These are phyloP conservation scores for Nakazawaea ambrosiae DNA, from an alignment of 805 yeast species.

Conservation along the genomic window DNA sequence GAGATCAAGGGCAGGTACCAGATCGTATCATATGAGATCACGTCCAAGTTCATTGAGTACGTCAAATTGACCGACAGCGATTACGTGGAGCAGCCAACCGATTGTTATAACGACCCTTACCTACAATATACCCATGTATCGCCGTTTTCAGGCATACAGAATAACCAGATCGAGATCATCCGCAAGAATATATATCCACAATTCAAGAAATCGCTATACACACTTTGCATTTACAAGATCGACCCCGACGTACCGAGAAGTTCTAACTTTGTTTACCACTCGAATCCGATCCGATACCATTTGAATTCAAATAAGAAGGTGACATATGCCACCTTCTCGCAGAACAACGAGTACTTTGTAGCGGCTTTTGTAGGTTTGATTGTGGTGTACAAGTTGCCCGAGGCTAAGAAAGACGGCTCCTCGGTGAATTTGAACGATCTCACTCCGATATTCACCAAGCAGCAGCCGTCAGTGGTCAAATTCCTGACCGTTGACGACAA, in stretches of 20 bases:
- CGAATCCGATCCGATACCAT: conserved; percentile 7
- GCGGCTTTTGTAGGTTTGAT: conserved; percentile 10
- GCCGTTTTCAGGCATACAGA: conserved; percentile 2
- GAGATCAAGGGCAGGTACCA: conserved; percentile 5
- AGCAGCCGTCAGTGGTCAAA: conserved; percentile 11
- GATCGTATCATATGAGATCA: conserved; percentile 3
- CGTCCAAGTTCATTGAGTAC: conserved; percentile 1
- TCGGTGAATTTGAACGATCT: not conserved
- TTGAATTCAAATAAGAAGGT: conserved; percentile 4
- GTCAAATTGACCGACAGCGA: not conserved
- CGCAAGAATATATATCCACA: conserved; percentile 1
- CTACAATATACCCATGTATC: conserved; percentile 6
- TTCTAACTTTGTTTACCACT: not conserved
- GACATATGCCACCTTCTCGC: conserved; percentile 8
- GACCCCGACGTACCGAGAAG: not conserved
- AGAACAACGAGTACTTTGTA: conserved; percentile 7
- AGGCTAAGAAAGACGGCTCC: not conserved
- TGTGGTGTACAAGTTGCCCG: conserved; percentile 6
- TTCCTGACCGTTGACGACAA: conserved; percentile 9
- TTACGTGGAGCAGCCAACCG: conserved; percentile 1
- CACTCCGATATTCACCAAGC: conserved; percentile 3
- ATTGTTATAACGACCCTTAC: not conserved
- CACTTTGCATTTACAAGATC: conserved; percentile 8
- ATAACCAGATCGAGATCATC: conserved; percentile 1
- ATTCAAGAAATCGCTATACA: conserved; percentile 3